These are phyloP conservation scores for Globisporangium emineosum DNA, from an alignment of 352 stramenopile species.

Conservation along the genomic window DNA sequence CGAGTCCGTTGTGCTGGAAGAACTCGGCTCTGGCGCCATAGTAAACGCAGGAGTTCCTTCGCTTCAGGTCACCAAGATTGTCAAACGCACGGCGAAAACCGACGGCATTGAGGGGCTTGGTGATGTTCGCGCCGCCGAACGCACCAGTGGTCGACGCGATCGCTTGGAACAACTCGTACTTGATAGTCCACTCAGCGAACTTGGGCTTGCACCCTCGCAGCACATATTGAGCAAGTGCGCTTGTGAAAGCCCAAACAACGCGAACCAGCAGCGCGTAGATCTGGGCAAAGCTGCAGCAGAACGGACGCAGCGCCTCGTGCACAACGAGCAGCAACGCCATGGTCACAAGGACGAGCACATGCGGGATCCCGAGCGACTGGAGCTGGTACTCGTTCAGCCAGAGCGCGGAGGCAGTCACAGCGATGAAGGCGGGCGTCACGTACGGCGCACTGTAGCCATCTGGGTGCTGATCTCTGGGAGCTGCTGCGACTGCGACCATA, in stretches of 20 bases:
- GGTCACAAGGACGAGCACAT: neutral
- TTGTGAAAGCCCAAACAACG: neutral
- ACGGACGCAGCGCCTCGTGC: neutral
- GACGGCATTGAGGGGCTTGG: neutral
- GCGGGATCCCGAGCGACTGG: neutral
- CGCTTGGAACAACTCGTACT: conserved; percentile 27
- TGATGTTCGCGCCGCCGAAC: conserved; percentile 13
- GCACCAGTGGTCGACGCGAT: conserved; percentile 18
- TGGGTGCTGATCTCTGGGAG: neutral
- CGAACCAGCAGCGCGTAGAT: neutral
- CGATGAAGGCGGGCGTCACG: neutral
- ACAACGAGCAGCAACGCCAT: neutral
- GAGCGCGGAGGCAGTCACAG: neutral
- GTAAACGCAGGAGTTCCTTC: conserved; percentile 17
- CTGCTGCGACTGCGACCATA: neutral
- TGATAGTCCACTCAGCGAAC: conserved; percentile 29
- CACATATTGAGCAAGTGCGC: neutral
- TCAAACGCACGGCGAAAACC: conserved; percentile 8
- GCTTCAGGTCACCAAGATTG: conserved; percentile 20
- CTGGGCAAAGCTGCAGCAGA: neutral
- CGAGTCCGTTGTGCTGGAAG: conserved; percentile 32
- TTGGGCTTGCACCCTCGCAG: conserved; percentile 7
- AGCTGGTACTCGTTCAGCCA: neutral
- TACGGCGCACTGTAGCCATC: neutral
- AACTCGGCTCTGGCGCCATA: conserved; percentile 16